A percentile compares a stretch with the other conserved stretches of the same genome.
phyloP scores from a whole-genome alignment of 2,329 filamentous ascomycete genomes.

The Bipolaris oryzae region DNA sequence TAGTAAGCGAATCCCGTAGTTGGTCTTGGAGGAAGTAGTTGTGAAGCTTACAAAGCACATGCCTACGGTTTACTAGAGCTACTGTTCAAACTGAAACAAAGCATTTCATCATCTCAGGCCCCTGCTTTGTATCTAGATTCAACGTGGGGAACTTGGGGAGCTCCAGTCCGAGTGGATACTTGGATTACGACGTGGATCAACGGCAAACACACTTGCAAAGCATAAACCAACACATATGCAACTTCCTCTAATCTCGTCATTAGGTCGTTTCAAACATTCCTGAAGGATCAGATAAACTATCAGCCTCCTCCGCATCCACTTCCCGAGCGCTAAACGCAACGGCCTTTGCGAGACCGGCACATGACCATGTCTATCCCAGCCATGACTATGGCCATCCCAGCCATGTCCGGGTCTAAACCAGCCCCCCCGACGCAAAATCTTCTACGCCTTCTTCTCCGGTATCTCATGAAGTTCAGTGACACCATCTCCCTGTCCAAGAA shows the following conservation, averaged over 20 bases:
- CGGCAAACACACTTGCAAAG: background rate
- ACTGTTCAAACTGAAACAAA: no score
- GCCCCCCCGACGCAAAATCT: background rate
- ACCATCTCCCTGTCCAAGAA: slow-evolving; percentile 21
- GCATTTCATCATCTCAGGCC: no score
- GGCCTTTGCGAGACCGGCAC: background rate
- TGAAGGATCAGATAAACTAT: slow-evolving; percentile 1
- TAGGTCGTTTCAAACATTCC: slow-evolving; percentile 5
- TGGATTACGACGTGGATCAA: background rate
- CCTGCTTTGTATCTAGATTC: no score
- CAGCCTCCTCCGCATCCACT: background rate
- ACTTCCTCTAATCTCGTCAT: background rate
- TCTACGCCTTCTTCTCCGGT: slow-evolving; percentile 35
- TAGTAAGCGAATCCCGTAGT: no score
- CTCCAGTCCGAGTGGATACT: no score
- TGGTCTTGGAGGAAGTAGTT: no score
- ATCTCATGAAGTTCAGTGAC: slow-evolving; percentile 32
- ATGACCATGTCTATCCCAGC: background rate
- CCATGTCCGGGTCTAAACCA: background rate
- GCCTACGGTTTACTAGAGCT: no score
- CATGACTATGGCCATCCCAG: background rate
- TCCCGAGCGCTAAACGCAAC: slow-evolving; percentile 15
- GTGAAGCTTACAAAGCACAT: no score
- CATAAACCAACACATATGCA: background rate
- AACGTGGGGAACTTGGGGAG: no score